Conservation (phyloP, 176 grass and related monocot species). For the Phoenix roebelenii region DNA sequence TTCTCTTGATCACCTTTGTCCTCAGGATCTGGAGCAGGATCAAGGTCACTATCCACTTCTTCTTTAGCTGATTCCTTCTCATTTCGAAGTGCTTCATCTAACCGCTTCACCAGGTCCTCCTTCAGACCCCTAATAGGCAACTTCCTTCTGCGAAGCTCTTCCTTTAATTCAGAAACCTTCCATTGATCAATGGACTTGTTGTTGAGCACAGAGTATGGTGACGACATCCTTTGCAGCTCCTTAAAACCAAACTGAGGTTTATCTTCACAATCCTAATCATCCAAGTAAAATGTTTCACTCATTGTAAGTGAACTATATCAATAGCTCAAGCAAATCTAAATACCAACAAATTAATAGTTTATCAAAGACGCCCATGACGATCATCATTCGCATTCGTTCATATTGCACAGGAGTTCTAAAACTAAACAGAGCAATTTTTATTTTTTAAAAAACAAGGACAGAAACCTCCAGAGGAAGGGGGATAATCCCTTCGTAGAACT, state of each 20-base stretch:
- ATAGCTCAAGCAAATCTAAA: too few species aligned
- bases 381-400: too few species aligned
- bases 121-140: constrained; percentile 56
- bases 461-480: too few species aligned
- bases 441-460: too few species aligned
- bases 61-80: constrained; percentile 21
- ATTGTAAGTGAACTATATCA: too few species aligned
- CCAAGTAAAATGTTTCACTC: too few species aligned
- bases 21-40: constrained; percentile 21
- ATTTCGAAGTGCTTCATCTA: constrained; percentile 43
- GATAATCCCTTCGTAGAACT: too few species aligned
- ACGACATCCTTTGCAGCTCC: constrained; percentile 18
- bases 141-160: constrained; percentile 56
- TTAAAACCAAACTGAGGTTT: background rate
- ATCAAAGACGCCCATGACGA: too few species aligned
- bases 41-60: constrained; percentile 4
- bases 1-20: constrained; percentile 4
- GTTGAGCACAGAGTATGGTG: constrained; percentile 44
- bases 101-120: constrained; percentile 62
- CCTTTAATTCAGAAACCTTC: constrained; percentile 67
- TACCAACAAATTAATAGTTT: too few species aligned
- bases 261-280: background rate
- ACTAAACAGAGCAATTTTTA: too few species aligned
- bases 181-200: constrained; percentile 73
- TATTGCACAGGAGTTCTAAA: too few species aligned